Base-by-base conservation (phyloP, 768 basidiomycete genomes). In the Ephemerocybe angulata region DNA sequence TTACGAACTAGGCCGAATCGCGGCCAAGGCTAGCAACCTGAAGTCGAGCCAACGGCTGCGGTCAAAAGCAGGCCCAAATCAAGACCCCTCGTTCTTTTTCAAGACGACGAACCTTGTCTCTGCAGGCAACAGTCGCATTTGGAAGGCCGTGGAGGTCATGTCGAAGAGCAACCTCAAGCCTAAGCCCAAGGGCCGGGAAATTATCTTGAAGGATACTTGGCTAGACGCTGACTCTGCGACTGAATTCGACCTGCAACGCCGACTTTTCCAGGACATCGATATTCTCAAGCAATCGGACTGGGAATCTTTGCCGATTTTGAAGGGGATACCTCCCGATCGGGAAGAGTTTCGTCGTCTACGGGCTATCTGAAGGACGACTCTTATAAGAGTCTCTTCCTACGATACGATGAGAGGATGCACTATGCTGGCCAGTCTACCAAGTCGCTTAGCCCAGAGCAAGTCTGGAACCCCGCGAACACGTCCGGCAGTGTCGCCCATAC, bases 151-250 rank as follows among this genome's bases (percentile, higher is more conserved):
- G 10, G 24, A 53, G 24, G 52, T 53, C 3, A 15, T 6, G 8
- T 42, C 52, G 13, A 43, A 53, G 40, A 28, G 7, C 12, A 22
- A 53, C 37, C n/a, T 6, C 8, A n/a, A 25, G n/a, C 5, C 21
- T 5, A 29, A 41, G 21, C 15, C 28, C 3, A 2, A 21, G 8
- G 24, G 15, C 29, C 7, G 24, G 41, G 38, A 53, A 17, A 10
- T 41, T 17, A 31, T 53, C 22, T 8, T 53, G 21, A 53, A 53
- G 40, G 52, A 53, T 41, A 41, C 22, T 10, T 53, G 38, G 52
- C 22, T 53, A 3, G 17, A 41, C 17, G 41, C 52, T 8, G 35
- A 53, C 4, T 4, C 37, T 7, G 24, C 38, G 4, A 38, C 52
- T 7, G 52, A 53, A 29, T 13, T 15, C 12, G 37, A 53, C 12